Base-by-base conservation (phyloP, 148 eudicot species). In the Simmondsia chinensis region DNA sequence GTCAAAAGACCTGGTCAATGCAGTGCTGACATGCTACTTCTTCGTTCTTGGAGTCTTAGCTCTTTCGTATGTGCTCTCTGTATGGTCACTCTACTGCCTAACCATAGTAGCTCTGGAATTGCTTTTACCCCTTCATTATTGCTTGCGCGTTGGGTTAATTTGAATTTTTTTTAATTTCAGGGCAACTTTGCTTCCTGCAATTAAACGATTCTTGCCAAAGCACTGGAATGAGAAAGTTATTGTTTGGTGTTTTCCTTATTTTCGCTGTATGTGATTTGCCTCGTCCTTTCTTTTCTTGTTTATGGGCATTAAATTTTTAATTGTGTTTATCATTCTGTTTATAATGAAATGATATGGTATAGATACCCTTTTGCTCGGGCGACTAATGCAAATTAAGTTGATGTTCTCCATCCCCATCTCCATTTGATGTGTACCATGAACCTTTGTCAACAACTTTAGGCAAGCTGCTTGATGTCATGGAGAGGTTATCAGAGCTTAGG, bases 1-100 rank as follows among this genome's bases (percentile, higher is more conserved):
- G 34, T 79, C 95, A 12, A 91, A 91, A 65, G 95, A 91, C 70
- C 63, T 91, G 79, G 97, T 91, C 30, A 91, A 85, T 63, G 86
- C 97, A 39, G 95, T 85, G 41, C 47, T 91, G 52, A 91, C 97
- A 6, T 66, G 75, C 70, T 91, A 91, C 60, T 91, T 91, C 79
- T 76, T 91, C 51, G 69, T 85, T 35, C 95, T 91, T 44, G 97
- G 95, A 47, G 82, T 85, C 52, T 56, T 74, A 18, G 97, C 97
- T 30, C 77, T 91, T 48, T 82, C 95, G 97, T 91, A 82, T 32
- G 95, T 79, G 36, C 52, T 58, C 43, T 58, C 58, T 34, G 23
- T 59, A 37, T 29, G 50, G 39, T 9, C 48, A 46, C 37, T 49
- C 51, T 62, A 19, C 52, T 32, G 43, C 12, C 6, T 32, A 21